Evolutionary conservation across 805 yeast species (phyloP).

Genomic region (Candida saitoana): DNA sequence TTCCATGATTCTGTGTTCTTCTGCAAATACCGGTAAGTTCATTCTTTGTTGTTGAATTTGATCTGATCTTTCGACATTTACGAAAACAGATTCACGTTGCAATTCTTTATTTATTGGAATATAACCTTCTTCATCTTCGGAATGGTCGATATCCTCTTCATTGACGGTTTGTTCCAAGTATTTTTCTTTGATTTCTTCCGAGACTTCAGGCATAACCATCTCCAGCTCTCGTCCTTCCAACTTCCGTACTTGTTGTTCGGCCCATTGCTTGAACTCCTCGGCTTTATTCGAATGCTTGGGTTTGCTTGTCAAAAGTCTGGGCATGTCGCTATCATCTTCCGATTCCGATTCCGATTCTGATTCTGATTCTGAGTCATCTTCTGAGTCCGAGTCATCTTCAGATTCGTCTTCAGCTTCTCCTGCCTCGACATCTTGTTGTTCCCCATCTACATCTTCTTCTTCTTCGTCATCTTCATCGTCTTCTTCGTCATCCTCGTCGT

Average conservation of each 20-base stretch:
- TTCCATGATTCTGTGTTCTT: constrained; percentile 93
- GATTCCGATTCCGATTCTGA: constrained; percentile 30
- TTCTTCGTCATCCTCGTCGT: constrained; percentile 17
- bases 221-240: constrained; percentile 55
- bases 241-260: constrained; percentile 63
- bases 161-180: constrained; percentile 51
- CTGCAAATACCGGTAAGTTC: constrained; percentile 81
- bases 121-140: constrained; percentile 57
- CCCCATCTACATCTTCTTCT: constrained; percentile 17
- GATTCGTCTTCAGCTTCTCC: constrained; percentile 22
- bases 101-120: constrained; percentile 54
- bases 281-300: constrained; percentile 44
- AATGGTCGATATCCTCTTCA: constrained; percentile 68
- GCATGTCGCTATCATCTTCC: constrained; percentile 24
- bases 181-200: constrained; percentile 41
- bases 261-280: constrained; percentile 80
- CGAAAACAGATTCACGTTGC: constrained; percentile 60
- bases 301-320: constrained; percentile 33
- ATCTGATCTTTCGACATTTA: constrained; percentile 60
- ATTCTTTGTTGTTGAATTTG: constrained; percentile 65
- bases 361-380: constrained; percentile 25
- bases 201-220: constrained; percentile 42
- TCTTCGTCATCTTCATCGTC: constrained; percentile 12
- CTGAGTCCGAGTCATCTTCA: constrained; percentile 24
- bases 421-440: constrained; percentile 18